Conservation (phyloP, 345 rosid genomes). For the Arabis alpina region DNA sequence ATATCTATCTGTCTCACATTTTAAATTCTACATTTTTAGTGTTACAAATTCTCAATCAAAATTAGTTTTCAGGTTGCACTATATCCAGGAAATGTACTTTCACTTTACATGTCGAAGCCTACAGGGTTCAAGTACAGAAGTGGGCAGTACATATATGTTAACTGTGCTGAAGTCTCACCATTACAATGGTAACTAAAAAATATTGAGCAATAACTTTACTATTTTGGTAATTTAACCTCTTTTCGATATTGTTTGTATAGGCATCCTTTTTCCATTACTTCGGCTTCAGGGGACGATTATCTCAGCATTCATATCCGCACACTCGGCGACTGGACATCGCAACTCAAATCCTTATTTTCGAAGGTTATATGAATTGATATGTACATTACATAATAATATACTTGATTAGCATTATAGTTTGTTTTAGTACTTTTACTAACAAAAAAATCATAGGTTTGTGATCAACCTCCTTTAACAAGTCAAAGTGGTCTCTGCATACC, state of each 20-base stretch:
- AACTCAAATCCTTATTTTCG: slow-evolving; percentile 62
- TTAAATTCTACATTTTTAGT: background rate
- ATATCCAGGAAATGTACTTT: slow-evolving; percentile 81
- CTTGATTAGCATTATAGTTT: slow-evolving; percentile 1
- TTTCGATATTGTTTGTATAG: slow-evolving; percentile 33
- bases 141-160: slow-evolving; percentile 84
- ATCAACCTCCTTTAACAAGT: slow-evolving; percentile 55
- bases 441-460: slow-evolving; percentile 49
- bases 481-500: slow-evolving; percentile 69
- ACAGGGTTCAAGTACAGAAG: slow-evolving; percentile 79
- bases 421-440: background rate
- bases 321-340: slow-evolving; percentile 81
- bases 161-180: slow-evolving; percentile 76
- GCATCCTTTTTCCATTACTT: slow-evolving; percentile 79
- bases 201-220: background rate
- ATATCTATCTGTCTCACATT: background rate
- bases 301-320: slow-evolving; percentile 67
- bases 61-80: slow-evolving; percentile 66
- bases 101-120: slow-evolving; percentile 77
- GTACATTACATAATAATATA: background rate
- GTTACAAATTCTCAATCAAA: background rate
- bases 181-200: slow-evolving; percentile 63
- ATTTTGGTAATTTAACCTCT: background rate
- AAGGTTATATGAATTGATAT: slow-evolving; percentile 44
- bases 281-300: slow-evolving; percentile 69